phyloP scores from a whole-genome alignment of 371 early-diverging fungal species.

The Rhizopus microsporus region DNA sequence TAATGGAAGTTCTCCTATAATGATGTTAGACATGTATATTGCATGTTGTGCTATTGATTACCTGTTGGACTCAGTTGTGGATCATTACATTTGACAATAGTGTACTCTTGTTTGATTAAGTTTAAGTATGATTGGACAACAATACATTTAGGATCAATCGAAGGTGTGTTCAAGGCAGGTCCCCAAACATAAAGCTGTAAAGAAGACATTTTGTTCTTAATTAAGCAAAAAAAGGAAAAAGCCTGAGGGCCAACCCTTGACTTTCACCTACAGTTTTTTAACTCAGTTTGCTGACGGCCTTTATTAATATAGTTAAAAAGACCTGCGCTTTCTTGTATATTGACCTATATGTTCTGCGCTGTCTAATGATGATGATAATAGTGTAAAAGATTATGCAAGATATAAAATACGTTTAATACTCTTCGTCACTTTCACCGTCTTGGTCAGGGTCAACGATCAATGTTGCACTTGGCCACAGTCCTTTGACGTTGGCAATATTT shows the following conservation, averaged over 20 bases:
- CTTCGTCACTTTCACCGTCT: conserved; percentile 27
- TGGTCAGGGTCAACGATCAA: conserved; percentile 65
- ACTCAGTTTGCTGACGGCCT: too few relatives aligned
- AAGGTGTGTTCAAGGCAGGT: conserved; percentile 55
- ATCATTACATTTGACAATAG: conserved; percentile 55
- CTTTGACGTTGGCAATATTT: conserved; percentile 42
- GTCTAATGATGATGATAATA: too few relatives aligned
- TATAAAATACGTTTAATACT: not conserved
- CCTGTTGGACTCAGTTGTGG: conserved; percentile 62
- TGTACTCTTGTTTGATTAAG: conserved; percentile 48
- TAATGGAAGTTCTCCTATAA: conserved; percentile 62
- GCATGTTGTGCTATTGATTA: conserved; percentile 12
- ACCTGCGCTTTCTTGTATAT: too few relatives aligned
- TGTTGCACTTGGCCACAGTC: conserved; percentile 70
- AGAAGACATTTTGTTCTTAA: conserved; percentile 17
- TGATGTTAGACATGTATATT: not conserved
- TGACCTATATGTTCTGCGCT: too few relatives aligned
- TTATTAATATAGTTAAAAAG: too few relatives aligned
- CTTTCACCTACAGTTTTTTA: not conserved
- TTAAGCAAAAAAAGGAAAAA: conserved; percentile 6
- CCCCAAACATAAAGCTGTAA: conserved; percentile 64
- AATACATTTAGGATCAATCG: conserved; percentile 64
- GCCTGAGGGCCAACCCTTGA: conserved; percentile 4
- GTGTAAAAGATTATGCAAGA: too few relatives aligned
- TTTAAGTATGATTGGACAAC: conserved; percentile 56